Evolutionary conservation across 1,139 yeast genomes (phyloP), one percentile per base, ranked within the genome.

Genomic region (Yamadazyma membranifaciens): DNA sequence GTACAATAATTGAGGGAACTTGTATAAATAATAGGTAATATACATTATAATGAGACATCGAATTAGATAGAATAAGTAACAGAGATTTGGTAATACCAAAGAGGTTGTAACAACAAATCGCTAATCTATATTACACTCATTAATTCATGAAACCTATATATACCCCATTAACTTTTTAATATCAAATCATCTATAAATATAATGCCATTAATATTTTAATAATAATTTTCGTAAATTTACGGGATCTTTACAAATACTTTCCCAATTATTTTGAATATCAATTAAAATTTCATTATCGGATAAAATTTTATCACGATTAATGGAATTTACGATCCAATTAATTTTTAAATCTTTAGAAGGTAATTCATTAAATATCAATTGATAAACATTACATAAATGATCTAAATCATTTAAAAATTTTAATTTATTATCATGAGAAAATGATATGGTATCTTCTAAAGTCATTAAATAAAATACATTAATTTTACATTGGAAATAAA

Each of bases 291-390:
- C 31, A 29, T 37, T 13, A 30, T 50, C 45, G 2, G 16, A 12
- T 9, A n/a, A 28, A 13, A 34, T n/a, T 9, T 31, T 27, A 22
- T 34, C 35, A 31, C 44, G 47, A 33, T 45, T 46, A 31, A 51
- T 41, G 3, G 55, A 48, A 38, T 48, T 49, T 24, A 51, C 33
- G 5, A 51, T 48, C 58, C 58, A 54, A 20, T 51, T 50, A 13
- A 50, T 38, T 38, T 47, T 51, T 31, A 52, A 34, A 4, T 51
- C 51, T 14, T 33, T 29, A 3, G 39, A 33, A 3, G 57, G 50
- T 3, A 17, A 11, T n/a, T 40, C 47, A 28, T 45, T 45, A 39
- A 54, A 54, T 5, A 53, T 34, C 14, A 53, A 36, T 9, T 31
- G 22, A 35, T 54, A 53, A 7, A 53, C 37, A 27, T 41, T 44